phyloP scores from a whole-genome alignment of 2,329 filamentous ascomycete species.

The Calonectria pauciramosa region DNA sequence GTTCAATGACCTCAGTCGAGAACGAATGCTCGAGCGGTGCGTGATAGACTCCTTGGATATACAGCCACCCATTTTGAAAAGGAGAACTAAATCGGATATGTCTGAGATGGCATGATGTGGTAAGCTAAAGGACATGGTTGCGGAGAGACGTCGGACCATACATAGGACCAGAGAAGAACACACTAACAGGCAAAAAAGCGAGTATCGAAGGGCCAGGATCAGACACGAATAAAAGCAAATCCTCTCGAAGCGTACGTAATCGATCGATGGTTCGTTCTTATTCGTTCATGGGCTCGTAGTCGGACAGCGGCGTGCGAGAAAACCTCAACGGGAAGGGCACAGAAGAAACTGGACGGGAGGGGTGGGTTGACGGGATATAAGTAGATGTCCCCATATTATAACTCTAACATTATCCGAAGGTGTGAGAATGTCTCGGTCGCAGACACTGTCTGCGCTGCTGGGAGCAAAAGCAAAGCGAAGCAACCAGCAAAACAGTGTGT shows the following conservation, averaged over 20 bases:
- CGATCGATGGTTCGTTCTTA: neutral
- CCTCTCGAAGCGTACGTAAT: neutral
- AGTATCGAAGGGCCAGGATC: neutral
- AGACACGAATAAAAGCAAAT: neutral
- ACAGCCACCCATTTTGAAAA: neutral
- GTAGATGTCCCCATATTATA: neutral
- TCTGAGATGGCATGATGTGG: neutral
- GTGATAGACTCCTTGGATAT: neutral
- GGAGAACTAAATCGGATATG: neutral
- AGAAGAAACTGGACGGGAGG: neutral
- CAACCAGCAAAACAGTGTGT: neutral
- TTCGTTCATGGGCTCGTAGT: neutral
- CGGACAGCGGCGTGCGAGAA: neutral
- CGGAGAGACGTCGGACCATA: neutral
- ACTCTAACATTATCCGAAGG: neutral
- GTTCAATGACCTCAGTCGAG: neutral
- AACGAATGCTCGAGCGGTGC: neutral
- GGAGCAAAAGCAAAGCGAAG: neutral
- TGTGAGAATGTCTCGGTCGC: neutral
- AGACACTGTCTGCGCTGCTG: neutral
- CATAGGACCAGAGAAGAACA: neutral
- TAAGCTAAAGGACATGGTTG: neutral
- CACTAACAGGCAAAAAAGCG: neutral
- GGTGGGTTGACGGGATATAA: neutral
- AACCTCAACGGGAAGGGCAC: neutral